phyloP scores from a whole-genome alignment of 176 grass and related monocot species.

The Otatea glauca region DNA sequence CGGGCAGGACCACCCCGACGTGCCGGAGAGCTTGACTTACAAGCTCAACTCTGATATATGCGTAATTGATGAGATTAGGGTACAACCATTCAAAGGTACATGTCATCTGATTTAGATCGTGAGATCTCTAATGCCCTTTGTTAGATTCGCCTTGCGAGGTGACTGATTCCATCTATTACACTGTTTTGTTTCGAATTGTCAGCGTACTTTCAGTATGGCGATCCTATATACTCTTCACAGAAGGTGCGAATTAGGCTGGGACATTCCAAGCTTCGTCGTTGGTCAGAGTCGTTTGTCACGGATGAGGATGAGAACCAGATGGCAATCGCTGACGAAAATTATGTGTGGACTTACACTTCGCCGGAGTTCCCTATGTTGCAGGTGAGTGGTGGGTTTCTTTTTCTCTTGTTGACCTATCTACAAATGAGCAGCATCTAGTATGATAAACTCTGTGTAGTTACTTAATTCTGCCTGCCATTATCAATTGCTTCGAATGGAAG shows the following conservation, averaged over 20 bases:
- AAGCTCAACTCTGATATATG: conserved; percentile 56
- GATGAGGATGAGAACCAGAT: conserved; percentile 40
- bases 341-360: conserved; percentile 79
- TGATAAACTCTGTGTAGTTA: not conserved
- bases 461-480: not conserved
- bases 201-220: conserved; percentile 59
- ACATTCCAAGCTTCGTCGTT: conserved; percentile 49
- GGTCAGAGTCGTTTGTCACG: conserved; percentile 27
- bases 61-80: conserved; percentile 67
- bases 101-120: not conserved
- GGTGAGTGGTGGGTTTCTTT: conserved; percentile 41
- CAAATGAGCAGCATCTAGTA: not conserved
- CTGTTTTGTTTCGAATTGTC: conserved; percentile 27
- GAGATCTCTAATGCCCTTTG: not conserved
- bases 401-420: conserved; percentile 3
- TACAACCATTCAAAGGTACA: conserved; percentile 74
- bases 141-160: conserved; percentile 6
- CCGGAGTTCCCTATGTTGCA: conserved; percentile 84
- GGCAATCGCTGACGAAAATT: conserved; percentile 61
- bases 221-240: conserved; percentile 77
- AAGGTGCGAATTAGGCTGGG: conserved; percentile 71
- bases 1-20: conserved; percentile 47
- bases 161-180: conserved; percentile 4
- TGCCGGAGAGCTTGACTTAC: conserved; percentile 72
- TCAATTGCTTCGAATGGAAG: not conserved